These are phyloP conservation scores for Cystoderma amianthinum DNA, from an alignment of 768 basidiomycete species.

Conservation along the genomic window DNA sequence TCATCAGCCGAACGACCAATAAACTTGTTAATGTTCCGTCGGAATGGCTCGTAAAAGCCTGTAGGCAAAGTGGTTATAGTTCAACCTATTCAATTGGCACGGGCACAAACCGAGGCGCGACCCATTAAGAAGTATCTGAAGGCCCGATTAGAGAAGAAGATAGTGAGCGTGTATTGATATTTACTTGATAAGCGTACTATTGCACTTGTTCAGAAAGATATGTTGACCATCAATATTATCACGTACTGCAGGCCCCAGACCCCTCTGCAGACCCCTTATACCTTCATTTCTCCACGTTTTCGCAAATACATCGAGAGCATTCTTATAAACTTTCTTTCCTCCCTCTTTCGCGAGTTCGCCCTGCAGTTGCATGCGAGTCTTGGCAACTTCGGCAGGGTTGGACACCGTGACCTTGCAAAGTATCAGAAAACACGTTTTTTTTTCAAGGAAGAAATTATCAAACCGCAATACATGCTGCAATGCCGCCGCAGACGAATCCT, in stretches of 20 bases:
- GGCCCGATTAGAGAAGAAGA: too few relatives aligned
- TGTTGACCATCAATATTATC: not conserved
- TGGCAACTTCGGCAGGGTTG: conserved; percentile 80
- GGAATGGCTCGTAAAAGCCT: conserved; percentile 97
- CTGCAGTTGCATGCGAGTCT: conserved; percentile 93
- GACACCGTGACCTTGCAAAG: conserved; percentile 64
- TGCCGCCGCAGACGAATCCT: conserved; percentile 82
- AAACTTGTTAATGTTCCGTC: conserved; percentile 59
- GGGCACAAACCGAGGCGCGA: conserved; percentile 77
- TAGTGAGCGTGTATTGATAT: too few relatives aligned
- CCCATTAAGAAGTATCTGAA: conserved; percentile 84
- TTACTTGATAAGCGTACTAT: conserved; percentile 89
- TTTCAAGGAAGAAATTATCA: conserved; percentile 15
- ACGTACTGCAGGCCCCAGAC: conserved; percentile 82
- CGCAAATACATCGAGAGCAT: conserved; percentile 74
- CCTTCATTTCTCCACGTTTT: conserved; percentile 93
- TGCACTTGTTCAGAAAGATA: conserved; percentile 1
- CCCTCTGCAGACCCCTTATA: conserved; percentile 86
- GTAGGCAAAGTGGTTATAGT: not conserved
- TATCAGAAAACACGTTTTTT: conserved; percentile 3
- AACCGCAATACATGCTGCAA: conserved; percentile 90
- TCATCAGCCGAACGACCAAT: conserved; percentile 59
- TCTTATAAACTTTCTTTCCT: conserved; percentile 75
- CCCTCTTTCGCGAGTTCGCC: conserved; percentile 84
- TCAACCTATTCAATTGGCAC: not conserved